Evolutionary conservation across 805 yeast genomes (phyloP).

Genomic region (Kazachstania psychrophila): DNA sequence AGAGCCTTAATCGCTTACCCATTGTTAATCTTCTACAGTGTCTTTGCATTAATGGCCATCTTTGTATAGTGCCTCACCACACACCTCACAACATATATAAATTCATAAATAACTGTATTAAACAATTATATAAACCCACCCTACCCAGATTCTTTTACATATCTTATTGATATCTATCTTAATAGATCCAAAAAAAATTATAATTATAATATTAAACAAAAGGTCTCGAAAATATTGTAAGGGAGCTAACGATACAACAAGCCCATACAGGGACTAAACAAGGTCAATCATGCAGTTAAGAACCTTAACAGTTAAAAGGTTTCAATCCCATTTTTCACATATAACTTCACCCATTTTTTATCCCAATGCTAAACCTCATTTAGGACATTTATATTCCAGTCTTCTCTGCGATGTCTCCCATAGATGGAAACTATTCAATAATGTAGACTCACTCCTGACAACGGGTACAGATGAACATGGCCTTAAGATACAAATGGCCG

Average conservation of each 20-base stretch:
- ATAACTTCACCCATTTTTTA: slow-evolving; percentile 91
- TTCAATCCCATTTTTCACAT: slow-evolving; percentile 26
- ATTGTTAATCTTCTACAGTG: slow-evolving; percentile 78
- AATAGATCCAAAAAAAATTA: too few relatives aligned
- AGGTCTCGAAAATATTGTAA: too few relatives aligned
- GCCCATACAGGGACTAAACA: too few relatives aligned
- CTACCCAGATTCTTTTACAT: too few relatives aligned
- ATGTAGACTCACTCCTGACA: slow-evolving; percentile 45
- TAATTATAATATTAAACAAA: too few relatives aligned
- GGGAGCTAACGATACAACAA: too few relatives aligned
- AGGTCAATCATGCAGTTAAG: too few relatives aligned
- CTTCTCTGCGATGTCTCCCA: slow-evolving; percentile 67
- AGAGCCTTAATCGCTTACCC: slow-evolving; percentile 92
- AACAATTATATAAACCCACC: too few relatives aligned
- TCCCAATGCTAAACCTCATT: slow-evolving; percentile 89
- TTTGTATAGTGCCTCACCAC: slow-evolving; percentile 35
- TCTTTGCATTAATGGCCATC: slow-evolving; percentile 92
- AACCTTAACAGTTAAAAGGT: background rate
- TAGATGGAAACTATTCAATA: slow-evolving; percentile 55
- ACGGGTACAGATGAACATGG: slow-evolving; percentile 99
- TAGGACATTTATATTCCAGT: slow-evolving; percentile 90
- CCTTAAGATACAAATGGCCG: slow-evolving; percentile 82
- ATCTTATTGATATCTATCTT: too few relatives aligned
- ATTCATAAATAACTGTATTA: background rate
- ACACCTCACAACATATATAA: background rate